Evolutionary conservation across 495 filamentous ascomycete genomes (phyloP), one percentile per base, ranked within the genome.

Genomic region (Tuber melanosporum): DNA sequence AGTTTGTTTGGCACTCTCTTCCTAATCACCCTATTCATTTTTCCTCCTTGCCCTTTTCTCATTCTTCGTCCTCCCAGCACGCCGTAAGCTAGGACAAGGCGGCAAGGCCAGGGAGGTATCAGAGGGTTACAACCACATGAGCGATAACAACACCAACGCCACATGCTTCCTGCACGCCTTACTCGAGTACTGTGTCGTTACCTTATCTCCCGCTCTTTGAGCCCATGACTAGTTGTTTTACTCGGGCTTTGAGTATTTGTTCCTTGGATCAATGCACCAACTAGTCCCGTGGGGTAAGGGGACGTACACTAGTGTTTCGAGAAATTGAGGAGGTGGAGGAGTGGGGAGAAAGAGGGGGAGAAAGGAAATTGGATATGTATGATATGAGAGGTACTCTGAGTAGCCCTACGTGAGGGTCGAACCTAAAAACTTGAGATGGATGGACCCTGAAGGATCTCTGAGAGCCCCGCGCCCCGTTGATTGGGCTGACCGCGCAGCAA

Each of bases 401-500:
- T 74, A 87, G 86, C 87, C 87, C 85, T 87, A 88, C 85, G 87
- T 84, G 86, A 87, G 87, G 86, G 85, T 87, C 86, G 86, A 87
- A 88, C 86, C 86, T 85, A 83, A 86, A 88, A 84, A 86, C 86
- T 88, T 87, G 86, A 87, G 87, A 87, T 87, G 9, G 87, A 87
- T 87, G 9, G 26, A 62, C 52, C 52, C n/a, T 32, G 49, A 12
- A 32, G 52, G n/a, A 32, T 32, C 52, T 62, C 22, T 87, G 87
- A 88, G 87, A 88, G 87, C 87, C 87, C 87, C 84, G 87, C 86
- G 87, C 87, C 39, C 39, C 39, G 2, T 1, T 5, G 39, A 41
- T 41, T 5, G 39, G 39, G 39, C 39, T 41, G 39, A 1, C 4
- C 3, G 4, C 3, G 39, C 4, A 41, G 39, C 39, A 41, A 41